Evolutionary conservation across 805 yeast genomes (phyloP), one percentile per base, ranked within the genome.

Genomic region (Komagataella phaffii): DNA sequence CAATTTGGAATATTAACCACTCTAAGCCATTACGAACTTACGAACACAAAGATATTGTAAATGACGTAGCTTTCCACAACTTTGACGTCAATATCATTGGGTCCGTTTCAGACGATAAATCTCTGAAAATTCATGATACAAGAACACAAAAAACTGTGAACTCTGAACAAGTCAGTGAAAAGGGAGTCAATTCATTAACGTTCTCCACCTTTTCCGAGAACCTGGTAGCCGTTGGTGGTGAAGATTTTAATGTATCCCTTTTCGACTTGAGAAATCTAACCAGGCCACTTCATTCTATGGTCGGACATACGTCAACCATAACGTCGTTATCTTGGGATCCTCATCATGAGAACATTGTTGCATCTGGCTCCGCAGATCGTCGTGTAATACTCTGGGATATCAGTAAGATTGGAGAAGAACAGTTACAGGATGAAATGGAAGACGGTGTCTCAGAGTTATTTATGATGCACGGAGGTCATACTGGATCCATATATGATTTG

Each of bases 391-490:
- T 88, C 3, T 88, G 96, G 96, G 95, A 88, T 62, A 69, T 88
- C 53, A 69, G 72, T 48, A 81, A 78, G 57, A 83, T 88, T 44
- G 96, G 96, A 3, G 85, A 81, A 55, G 96, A 88, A 61, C 95
- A 87, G 64, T 75, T 74, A 12, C 89, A 81, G 57, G 96, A 88
- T 57, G 96, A 88, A 61, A 85, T 88, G 30, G 95, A 85, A 56
- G 96, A 88, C 60, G 96, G 95, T 45, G 85, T 85, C 24, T 91
- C 96, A 3, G 96, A 88, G 64, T 67, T 88, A 43, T 71, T 88
- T 58, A 85, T 88, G 89, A 85, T 88, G 83, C 96, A 88, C 62
- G 95, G 95, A 44, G 96, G 96, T 18, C 96, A 88, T 61, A 82
- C 89, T 17, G 83, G 88, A 17, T 73, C 83, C 5, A 82, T 86